Evolutionary conservation across 1,139 yeast genomes (phyloP).

Genomic region (Diutina neorugosa): DNA sequence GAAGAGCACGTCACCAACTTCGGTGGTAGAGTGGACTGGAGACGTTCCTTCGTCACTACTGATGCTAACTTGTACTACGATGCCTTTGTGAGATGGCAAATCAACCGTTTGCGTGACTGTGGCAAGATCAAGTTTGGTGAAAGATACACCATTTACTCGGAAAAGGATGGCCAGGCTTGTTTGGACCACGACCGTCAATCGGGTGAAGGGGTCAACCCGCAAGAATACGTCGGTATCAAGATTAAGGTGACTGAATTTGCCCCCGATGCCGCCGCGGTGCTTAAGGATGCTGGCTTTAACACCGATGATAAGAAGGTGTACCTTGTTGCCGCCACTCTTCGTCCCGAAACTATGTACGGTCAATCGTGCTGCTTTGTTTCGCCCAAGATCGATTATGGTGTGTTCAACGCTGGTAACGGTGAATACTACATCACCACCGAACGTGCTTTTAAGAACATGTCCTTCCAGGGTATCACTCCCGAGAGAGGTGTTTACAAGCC

Average conservation of each 20-base stretch:
- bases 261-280: slow-evolving; percentile 36
- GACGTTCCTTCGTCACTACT: slow-evolving; percentile 92
- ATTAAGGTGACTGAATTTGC: slow-evolving; percentile 58
- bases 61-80: slow-evolving; percentile 93
- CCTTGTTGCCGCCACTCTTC: slow-evolving; percentile 91
- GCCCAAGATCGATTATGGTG: slow-evolving; percentile 85
- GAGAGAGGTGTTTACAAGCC: slow-evolving; percentile 68
- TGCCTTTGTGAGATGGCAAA: slow-evolving; percentile 93
- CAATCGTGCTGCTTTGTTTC: slow-evolving; percentile 97
- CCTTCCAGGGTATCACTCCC: slow-evolving; percentile 88
- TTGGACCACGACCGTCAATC: slow-evolving; percentile 97
- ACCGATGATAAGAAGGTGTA: slow-evolving; percentile 48
- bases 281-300: slow-evolving; percentile 37
- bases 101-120: slow-evolving; percentile 71
- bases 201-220: slow-evolving; percentile 96
- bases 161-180: slow-evolving; percentile 98
- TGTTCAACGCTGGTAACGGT: slow-evolving; percentile 74
- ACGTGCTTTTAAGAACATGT: slow-evolving; percentile 98
- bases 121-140: slow-evolving; percentile 97
- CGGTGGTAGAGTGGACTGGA: slow-evolving; percentile 97
- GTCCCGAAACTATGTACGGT: slow-evolving; percentile 99
- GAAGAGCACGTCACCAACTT: slow-evolving; percentile 67
- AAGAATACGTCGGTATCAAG: slow-evolving; percentile 91
- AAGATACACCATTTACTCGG: slow-evolving; percentile 94
- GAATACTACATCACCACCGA: slow-evolving; percentile 79